These are phyloP conservation scores for Heliocybe sulcata DNA, from an alignment of 1,284 basidiomycete genomes.

Conservation along the genomic window DNA sequence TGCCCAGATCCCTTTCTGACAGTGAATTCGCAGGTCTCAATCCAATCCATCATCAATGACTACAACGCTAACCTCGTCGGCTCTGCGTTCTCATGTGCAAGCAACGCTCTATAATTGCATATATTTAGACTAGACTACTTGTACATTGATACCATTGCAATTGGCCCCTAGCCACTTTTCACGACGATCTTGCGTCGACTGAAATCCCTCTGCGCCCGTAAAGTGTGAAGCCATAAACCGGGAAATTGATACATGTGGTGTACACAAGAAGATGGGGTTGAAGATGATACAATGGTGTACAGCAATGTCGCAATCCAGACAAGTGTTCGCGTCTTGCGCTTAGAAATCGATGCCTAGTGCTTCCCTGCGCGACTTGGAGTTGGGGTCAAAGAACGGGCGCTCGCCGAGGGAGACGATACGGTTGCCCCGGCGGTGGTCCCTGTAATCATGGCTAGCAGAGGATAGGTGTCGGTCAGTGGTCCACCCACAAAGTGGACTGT, in stretches of 20 bases:
- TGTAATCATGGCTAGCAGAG: slow-evolving; percentile 38
- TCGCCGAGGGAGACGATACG: slow-evolving; percentile 60
- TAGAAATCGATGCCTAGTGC: slow-evolving; percentile 21
- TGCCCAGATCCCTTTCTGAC: not conserved
- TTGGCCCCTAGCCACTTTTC: too few species aligned
- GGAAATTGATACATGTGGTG: too few species aligned
- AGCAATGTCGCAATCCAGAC: not conserved
- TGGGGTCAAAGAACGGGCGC: slow-evolving; percentile 50
- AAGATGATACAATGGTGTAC: not conserved
- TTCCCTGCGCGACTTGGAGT: slow-evolving; percentile 37
- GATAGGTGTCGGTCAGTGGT: not conserved
- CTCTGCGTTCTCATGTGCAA: not conserved
- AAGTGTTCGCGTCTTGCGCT: not conserved
- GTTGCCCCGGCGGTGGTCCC: slow-evolving; percentile 41
- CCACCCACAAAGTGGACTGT: not conserved
- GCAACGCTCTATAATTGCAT: slow-evolving; percentile 1
- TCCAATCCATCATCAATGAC: slow-evolving; percentile 15
- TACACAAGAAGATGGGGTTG: not conserved
- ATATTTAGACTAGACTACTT: not conserved
- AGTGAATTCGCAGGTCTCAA: slow-evolving; percentile 8
- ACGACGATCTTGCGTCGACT: too few species aligned
- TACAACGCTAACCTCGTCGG: slow-evolving; percentile 5
- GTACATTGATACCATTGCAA: too few species aligned
- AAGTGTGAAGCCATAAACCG: too few species aligned
- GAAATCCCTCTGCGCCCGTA: too few species aligned